Percentiles rank a stretch among this genome's conserved stretches.
Evolutionary conservation across 2,329 filamentous ascomycete species (phyloP).

Genomic region (Ceratocystis cubensis): DNA sequence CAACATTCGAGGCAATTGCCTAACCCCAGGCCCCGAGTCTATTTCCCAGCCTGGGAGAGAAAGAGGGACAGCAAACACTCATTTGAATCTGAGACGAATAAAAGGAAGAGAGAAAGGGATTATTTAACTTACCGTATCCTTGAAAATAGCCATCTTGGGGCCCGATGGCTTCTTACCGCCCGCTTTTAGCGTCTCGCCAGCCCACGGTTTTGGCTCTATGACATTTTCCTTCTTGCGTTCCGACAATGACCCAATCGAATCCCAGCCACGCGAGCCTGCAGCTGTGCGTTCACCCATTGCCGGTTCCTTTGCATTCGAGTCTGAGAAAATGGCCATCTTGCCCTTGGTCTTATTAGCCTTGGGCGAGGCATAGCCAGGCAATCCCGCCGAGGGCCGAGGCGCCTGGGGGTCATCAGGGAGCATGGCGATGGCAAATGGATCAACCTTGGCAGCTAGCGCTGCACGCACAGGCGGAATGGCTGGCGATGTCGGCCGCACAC

Average conservation of each 20-base stretch:
- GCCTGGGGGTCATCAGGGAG: constrained; percentile 55
- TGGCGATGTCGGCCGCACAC: constrained; percentile 61
- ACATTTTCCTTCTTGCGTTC: constrained; percentile 92
- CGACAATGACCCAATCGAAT: constrained; percentile 73
- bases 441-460: constrained; percentile 70
- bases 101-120: constrained; percentile 17
- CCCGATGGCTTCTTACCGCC: constrained; percentile 64
- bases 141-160: constrained; percentile 84
- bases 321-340: constrained; percentile 55
- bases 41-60: constrained; percentile 17
- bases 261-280: constrained; percentile 67
- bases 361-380: constrained; percentile 22
- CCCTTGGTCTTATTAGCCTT: constrained; percentile 39
- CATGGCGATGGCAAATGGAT: constrained; percentile 57
- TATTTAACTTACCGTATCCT: constrained; percentile 71
- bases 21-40: background rate
- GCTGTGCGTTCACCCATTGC: constrained; percentile 45
- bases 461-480: constrained; percentile 73
- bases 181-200: constrained; percentile 75
- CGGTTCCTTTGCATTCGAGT: constrained; percentile 19
- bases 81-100: background rate
- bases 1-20: constrained; percentile 24
- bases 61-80: constrained; percentile 10
- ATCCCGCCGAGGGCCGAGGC: constrained; percentile 37
- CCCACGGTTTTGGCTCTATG: constrained; percentile 78